Conservation (phyloP, 495 filamentous ascomycete species). For the Letharia lupina region DNA sequence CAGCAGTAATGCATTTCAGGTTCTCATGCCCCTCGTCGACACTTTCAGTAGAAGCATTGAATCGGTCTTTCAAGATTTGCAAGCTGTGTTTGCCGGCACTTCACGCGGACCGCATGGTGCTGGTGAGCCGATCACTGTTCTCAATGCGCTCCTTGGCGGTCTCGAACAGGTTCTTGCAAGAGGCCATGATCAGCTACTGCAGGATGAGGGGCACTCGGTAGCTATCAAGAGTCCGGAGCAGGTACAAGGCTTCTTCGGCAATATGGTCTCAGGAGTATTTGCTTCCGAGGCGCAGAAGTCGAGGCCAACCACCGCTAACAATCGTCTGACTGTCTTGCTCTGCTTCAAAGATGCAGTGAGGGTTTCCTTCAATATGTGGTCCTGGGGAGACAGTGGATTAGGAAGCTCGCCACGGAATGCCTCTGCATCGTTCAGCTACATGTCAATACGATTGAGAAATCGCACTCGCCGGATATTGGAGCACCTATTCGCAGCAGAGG, state of each 20-base stretch:
- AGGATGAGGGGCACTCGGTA: conserved; percentile 61
- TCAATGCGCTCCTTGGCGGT: conserved; percentile 74
- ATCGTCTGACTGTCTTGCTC: conserved; percentile 84
- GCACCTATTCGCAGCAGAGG: conserved; percentile 86
- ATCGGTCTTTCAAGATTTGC: conserved; percentile 56
- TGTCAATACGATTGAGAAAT: conserved; percentile 80
- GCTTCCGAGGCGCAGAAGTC: conserved; percentile 65
- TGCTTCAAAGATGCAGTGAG: conserved; percentile 93
- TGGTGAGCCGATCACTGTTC: conserved; percentile 46
- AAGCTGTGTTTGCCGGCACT: conserved; percentile 44
- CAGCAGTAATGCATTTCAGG: conserved; percentile 75
- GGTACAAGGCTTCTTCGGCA: conserved; percentile 86
- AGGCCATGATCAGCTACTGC: conserved; percentile 74
- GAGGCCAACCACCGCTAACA: conserved; percentile 77
- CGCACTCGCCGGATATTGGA: conserved; percentile 80
- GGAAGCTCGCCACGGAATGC: conserved; percentile 50
- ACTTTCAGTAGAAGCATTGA: conserved; percentile 72
- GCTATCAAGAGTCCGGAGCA: conserved; percentile 72
- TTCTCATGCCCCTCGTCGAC: conserved; percentile 81
- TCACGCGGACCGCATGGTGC: conserved; percentile 35
- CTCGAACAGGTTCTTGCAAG: conserved; percentile 83
- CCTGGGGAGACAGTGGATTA: conserved; percentile 67
- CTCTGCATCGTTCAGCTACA: conserved; percentile 80
- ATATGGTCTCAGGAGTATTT: conserved; percentile 93
- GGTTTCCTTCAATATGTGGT: conserved; percentile 89